phyloP scores from a whole-genome alignment of 345 rosid species.

The Boechera stricta region DNA sequence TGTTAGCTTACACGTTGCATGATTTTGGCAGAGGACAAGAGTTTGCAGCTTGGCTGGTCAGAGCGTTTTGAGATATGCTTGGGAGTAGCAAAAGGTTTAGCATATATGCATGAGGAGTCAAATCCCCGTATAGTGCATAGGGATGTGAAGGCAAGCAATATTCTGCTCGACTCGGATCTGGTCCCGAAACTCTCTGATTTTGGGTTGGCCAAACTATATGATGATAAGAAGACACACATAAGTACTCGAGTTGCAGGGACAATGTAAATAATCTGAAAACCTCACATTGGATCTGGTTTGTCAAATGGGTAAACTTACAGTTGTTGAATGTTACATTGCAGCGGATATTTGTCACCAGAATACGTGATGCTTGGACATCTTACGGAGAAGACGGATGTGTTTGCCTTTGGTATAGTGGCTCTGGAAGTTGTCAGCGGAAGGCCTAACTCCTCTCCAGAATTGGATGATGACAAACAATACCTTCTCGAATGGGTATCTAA shows the following conservation, averaged over 20 bases:
- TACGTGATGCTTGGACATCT: slow-evolving; percentile 79
- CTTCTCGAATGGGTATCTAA: slow-evolving; percentile 73
- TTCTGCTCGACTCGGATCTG: slow-evolving; percentile 61
- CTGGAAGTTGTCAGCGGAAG: slow-evolving; percentile 72
- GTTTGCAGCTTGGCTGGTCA: slow-evolving; percentile 55
- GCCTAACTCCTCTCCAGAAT: slow-evolving; percentile 57
- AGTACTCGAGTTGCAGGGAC: slow-evolving; percentile 56
- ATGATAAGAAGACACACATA: slow-evolving; percentile 55
- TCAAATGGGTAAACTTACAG: background rate
- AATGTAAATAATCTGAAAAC: slow-evolving; percentile 40
- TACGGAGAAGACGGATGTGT: slow-evolving; percentile 76
- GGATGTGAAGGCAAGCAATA: slow-evolving; percentile 66
- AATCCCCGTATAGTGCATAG: slow-evolving; percentile 53
- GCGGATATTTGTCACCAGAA: slow-evolving; percentile 80
- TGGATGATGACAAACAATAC: slow-evolving; percentile 57
- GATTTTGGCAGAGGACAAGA: slow-evolving; percentile 49
- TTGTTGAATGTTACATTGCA: slow-evolving; percentile 33
- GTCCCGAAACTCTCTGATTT: slow-evolving; percentile 54
- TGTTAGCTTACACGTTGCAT: slow-evolving; percentile 9
- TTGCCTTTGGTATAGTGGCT: slow-evolving; percentile 69
- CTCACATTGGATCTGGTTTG: slow-evolving; percentile 1
- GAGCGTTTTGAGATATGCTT: slow-evolving; percentile 46
- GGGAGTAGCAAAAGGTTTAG: slow-evolving; percentile 48
- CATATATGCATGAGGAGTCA: slow-evolving; percentile 53
- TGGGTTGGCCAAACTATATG: slow-evolving; percentile 55